Evolutionary conservation across 2,329 filamentous ascomycete genomes (phyloP).

Genomic region (Hypomyces perniciosus): DNA sequence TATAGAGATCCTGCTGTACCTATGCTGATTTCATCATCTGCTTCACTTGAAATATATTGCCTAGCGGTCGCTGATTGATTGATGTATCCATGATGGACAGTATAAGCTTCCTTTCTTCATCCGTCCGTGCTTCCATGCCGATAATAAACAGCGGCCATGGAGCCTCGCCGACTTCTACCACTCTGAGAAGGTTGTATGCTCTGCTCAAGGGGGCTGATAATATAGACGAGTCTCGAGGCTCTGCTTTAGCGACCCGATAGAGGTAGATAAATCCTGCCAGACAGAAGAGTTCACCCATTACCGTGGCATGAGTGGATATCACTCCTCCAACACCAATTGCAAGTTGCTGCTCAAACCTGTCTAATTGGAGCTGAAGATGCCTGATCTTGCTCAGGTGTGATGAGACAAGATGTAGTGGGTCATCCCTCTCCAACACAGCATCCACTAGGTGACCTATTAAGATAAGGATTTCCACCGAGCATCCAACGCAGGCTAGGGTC

Average conservation of each 20-base stretch:
- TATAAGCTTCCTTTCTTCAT: constrained; percentile 4
- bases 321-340: not conserved
- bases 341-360: constrained; percentile 5
- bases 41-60: not conserved
- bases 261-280: constrained; percentile 9
- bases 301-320: not conserved
- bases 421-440: not conserved
- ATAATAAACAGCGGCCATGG: constrained; percentile 10
- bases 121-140: constrained; percentile 3
- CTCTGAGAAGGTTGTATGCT: constrained; percentile 3
- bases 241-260: constrained; percentile 4
- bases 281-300: constrained; percentile 6
- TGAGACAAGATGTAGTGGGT: not conserved
- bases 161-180: constrained; percentile 4
- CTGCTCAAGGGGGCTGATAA: not conserved
- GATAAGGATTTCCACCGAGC: constrained; percentile 9
- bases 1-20: constrained; percentile 9
- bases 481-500: constrained; percentile 10
- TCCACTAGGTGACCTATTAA: constrained; percentile 7
- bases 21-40: constrained; percentile 8
- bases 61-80: constrained; percentile 3
- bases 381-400: not conserved
- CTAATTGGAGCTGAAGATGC: constrained; percentile 1
- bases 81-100: constrained; percentile 1
- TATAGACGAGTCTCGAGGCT: not conserved